Evolutionary conservation across 768 basidiomycete genomes (phyloP).

Genomic region (Trametes gibbosa): DNA sequence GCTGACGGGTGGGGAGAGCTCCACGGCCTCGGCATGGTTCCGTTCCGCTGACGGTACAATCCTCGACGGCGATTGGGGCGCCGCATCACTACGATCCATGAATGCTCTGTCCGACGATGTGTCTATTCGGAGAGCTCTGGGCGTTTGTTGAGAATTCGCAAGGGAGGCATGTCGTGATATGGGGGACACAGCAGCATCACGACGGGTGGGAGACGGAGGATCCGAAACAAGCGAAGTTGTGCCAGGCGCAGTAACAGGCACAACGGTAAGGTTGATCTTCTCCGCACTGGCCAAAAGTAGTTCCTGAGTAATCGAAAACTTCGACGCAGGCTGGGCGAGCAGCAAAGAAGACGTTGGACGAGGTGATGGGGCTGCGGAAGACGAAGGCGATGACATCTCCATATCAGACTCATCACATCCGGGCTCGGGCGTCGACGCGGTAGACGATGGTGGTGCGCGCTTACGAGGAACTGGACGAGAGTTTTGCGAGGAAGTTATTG

Average conservation of each 20-base stretch:
- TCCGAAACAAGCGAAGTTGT: too few relatives aligned
- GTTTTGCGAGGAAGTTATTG: slow-evolving; percentile 1
- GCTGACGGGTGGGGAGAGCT: slow-evolving; percentile 15
- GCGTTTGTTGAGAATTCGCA: background rate
- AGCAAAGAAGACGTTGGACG: background rate
- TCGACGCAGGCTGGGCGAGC: background rate
- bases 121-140: background rate
- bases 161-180: background rate
- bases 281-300: too few relatives aligned
- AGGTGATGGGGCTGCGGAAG: background rate
- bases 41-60: background rate
- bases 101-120: too few relatives aligned
- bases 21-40: slow-evolving; percentile 2
- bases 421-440: background rate
- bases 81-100: too few relatives aligned
- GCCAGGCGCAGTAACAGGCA: background rate
- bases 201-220: background rate
- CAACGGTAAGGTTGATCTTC: background rate
- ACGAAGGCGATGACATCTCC: slow-evolving; percentile 16
- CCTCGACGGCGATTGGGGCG: background rate
- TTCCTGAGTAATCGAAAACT: background rate
- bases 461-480: background rate
- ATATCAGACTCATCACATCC: slow-evolving; percentile 15
- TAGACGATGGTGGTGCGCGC: slow-evolving; percentile 1
- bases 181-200: slow-evolving; percentile 1